Base-by-base conservation (phyloP, 1,139 yeast genomes). In the Ashbya aceris region DNA sequence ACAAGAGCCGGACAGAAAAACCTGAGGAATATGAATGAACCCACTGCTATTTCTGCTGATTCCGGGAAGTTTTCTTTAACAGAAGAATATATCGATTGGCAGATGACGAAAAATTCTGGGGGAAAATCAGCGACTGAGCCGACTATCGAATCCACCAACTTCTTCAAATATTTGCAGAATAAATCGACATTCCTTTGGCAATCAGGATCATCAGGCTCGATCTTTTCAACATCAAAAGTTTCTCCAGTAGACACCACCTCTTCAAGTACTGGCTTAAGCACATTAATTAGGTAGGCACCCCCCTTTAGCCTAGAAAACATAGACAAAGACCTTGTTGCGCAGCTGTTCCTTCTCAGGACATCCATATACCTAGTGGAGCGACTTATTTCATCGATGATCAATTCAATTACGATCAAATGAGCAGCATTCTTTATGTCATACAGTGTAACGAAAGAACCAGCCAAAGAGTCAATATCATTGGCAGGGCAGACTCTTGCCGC, bases 1-100 rank as follows among this genome's bases (percentile, higher is more conserved):
- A 89, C 89, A 47, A 91, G 79, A 0, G 95, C 95, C 7, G 98
- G 97, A 57, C 95, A 87, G 48, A 86, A 74, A 52, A 84, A 82
- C 47, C 97, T 70, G 50, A 91, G 68, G 57, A 91, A 89, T 41
- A 89, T 68, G 56, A 85, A 89, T 0, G 95, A 87, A 0, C 96
- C 96, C 30, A 87, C 85, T 1, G 95, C 93, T 31, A 79, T 71
- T 40, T 71, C 62, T 35, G 77, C 67, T 42, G 78, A 42, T 37
- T 77, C 83, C 1, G 87, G 84, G 52, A 83, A 83, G 52, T 78
- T 79, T 14, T 68, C 64, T 39, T 71, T 64, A 1, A 91, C 89
- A 27, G 83, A 70, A 11, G 68, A 65, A 45, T 79, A 75, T 31
- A 91, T 84, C 39, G 79, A 80, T 40, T 79, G 74, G 54, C 96